phyloP scores from a whole-genome alignment of 345 rosid genomes.

The Linum tenue region DNA sequence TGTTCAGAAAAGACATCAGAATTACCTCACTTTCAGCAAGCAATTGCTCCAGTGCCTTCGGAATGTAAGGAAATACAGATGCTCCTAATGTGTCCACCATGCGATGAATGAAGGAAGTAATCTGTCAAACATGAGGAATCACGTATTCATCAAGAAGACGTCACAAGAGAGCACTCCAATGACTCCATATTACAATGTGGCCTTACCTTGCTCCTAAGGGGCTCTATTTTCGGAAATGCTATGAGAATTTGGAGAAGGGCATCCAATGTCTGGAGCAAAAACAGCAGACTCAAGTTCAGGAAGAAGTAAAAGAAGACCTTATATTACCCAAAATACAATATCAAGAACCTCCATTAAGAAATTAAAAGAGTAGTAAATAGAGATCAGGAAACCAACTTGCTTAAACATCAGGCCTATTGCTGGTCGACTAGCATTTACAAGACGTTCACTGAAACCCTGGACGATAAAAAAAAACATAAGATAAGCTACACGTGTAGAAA shows the following conservation, averaged over 20 bases:
- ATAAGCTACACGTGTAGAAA: constrained; percentile 9
- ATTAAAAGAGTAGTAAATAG: background rate
- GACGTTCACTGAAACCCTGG: constrained; percentile 94
- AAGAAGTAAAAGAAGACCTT: too few relatives aligned
- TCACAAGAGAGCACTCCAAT: background rate
- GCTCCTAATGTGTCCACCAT: constrained; percentile 94
- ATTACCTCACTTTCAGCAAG: constrained; percentile 89
- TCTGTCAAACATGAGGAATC: constrained; percentile 36
- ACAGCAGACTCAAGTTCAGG: constrained; percentile 2
- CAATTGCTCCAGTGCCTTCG: constrained; percentile 81
- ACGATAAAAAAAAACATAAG: constrained; percentile 16
- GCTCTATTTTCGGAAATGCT: constrained; percentile 70
- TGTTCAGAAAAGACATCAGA: too few relatives aligned
- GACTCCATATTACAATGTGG: constrained; percentile 7
- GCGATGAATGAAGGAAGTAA: constrained; percentile 87
- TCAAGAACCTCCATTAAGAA: too few relatives aligned
- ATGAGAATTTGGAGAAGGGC: constrained; percentile 72
- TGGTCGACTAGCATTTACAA: constrained; percentile 80
- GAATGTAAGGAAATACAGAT: constrained; percentile 86
- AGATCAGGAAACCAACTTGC: constrained; percentile 42
- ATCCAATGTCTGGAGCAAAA: constrained; percentile 66
- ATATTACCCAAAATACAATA: too few relatives aligned
- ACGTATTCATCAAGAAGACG: constrained; percentile 3
- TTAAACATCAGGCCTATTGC: constrained; percentile 86
- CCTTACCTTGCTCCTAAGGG: constrained; percentile 73